A percentile compares a stretch with the other conserved stretches of the same genome.
Evolutionary conservation across 352 stramenopile genomes (phyloP).

Genomic region (Peronospora farinosa): DNA sequence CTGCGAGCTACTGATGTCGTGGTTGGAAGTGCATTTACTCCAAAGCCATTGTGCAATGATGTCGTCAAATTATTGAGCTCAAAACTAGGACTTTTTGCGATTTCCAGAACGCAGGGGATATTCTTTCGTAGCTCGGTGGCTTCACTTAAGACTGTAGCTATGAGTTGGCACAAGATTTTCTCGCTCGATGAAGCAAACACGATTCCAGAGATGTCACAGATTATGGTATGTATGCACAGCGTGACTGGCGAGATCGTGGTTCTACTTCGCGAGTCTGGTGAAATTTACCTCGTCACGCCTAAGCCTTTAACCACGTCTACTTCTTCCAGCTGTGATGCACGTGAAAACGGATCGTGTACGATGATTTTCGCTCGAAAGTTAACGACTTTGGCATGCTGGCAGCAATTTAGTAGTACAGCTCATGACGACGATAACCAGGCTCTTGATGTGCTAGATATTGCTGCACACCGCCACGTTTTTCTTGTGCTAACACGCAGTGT

Average conservation of each 20-base stretch:
- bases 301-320: constrained; percentile 9
- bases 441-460: constrained; percentile 24
- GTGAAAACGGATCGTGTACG: constrained; percentile 13
- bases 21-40: constrained; percentile 54
- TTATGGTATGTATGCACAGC: constrained; percentile 49
- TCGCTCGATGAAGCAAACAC: not conserved
- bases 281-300: constrained; percentile 40
- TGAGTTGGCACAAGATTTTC: constrained; percentile 34
- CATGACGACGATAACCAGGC: constrained; percentile 2
- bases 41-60: constrained; percentile 20
- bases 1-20: constrained; percentile 71
- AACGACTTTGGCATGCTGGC: constrained; percentile 24
- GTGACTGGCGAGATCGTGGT: constrained; percentile 75
- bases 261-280: constrained; percentile 27
- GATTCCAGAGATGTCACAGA: constrained; percentile 4
- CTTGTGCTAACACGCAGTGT: constrained; percentile 18
- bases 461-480: constrained; percentile 27
- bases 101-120: constrained; percentile 46
- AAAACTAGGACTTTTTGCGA: constrained; percentile 61
- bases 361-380: constrained; percentile 22
- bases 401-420: constrained; percentile 2
- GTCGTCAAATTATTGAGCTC: constrained; percentile 46
- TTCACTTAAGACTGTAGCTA: constrained; percentile 34
- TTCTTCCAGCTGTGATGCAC: constrained; percentile 1
- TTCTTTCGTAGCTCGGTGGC: constrained; percentile 49